phyloP scores from a whole-genome alignment of 1,284 basidiomycete species.

The Wallemia mellicola region DNA sequence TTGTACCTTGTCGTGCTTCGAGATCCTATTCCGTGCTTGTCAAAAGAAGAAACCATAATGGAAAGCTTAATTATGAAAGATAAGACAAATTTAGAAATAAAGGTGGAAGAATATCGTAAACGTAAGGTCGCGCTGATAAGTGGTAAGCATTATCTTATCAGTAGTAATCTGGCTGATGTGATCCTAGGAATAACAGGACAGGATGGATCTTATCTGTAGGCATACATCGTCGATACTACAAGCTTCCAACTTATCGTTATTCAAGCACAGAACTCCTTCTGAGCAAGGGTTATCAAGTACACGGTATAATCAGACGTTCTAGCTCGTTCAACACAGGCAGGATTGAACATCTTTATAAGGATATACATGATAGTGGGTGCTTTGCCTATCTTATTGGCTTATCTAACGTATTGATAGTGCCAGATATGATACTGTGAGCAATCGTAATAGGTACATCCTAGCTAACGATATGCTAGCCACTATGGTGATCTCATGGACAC shows the following conservation, averaged over 20 bases:
- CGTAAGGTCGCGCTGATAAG: conserved; percentile 69
- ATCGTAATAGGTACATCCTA: no score
- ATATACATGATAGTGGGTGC: conserved; percentile 32
- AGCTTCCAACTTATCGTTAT: conserved; percentile 6
- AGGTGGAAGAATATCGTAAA: conserved; percentile 35
- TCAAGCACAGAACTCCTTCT: conserved; percentile 47
- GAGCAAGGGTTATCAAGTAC: conserved; percentile 63
- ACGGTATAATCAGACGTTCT: conserved; percentile 71
- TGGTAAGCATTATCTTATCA: conserved; percentile 23
- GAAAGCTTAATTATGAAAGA: background rate
- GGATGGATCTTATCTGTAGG: conserved; percentile 63
- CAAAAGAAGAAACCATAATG: background rate
- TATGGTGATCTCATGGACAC: conserved; percentile 74
- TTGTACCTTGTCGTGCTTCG: no score
- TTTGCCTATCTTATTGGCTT: background rate
- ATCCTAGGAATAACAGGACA: conserved; percentile 64
- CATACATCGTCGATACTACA: conserved; percentile 4
- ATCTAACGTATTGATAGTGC: no score
- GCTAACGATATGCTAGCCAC: conserved; percentile 25
- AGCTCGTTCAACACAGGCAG: conserved; percentile 81
- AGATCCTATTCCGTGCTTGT: no score
- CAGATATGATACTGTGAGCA: no score
- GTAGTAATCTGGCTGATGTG: background rate
- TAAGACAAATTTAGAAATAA: background rate
- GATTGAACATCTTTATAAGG: conserved; percentile 60